Base-by-base conservation (phyloP, 345 rosid species). In the Carallia pectinifolia region DNA sequence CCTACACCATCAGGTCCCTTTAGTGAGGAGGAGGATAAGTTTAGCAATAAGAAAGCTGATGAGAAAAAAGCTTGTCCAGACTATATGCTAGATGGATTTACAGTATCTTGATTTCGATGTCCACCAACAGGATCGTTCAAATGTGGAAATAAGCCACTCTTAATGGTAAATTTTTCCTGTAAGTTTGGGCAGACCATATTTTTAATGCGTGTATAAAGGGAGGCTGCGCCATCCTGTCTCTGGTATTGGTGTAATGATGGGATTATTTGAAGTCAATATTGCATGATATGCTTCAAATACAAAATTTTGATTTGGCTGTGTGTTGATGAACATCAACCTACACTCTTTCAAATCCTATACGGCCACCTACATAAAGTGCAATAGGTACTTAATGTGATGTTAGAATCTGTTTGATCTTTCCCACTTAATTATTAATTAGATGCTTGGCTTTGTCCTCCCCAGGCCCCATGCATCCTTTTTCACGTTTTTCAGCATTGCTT, bases 231-330 rank as follows among this genome's bases (percentile, higher is more conserved):
- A 53, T 60, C 73, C 67, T 64, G 62, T 74, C 58, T 71, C 71
- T 65, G 67, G 53, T 71, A 75, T 65, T 61, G 44, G 19, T 62
- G 67, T 67, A 78, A 81, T 85, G 73, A 85, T 85, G 81, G 66
- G 66, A 69, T 64, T 6, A 56, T 53, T 77, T 73, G 84, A 83
- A 85, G 85, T 85, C 87, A 83, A 77, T 55, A 6, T 44, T 66
- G 56, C 15, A 83, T 81, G 70, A 80, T 80, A 67, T 58, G 78
- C 65, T 66, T 40, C 73, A 73, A 81, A 71, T 61, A 65, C 69
- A 48, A 33, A 65, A 55, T 27, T 18, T 19, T 5, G 55, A 76
- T 55, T 50, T 47, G 55, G 71, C 78, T n/a, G 31, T 62, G 30
- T 33, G 34, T 27, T 63, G 10, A 56, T 7, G 33, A 56, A 56